Evolutionary conservation across 257 asterid species (phyloP).

Genomic region (Penstemon newberryi): DNA sequence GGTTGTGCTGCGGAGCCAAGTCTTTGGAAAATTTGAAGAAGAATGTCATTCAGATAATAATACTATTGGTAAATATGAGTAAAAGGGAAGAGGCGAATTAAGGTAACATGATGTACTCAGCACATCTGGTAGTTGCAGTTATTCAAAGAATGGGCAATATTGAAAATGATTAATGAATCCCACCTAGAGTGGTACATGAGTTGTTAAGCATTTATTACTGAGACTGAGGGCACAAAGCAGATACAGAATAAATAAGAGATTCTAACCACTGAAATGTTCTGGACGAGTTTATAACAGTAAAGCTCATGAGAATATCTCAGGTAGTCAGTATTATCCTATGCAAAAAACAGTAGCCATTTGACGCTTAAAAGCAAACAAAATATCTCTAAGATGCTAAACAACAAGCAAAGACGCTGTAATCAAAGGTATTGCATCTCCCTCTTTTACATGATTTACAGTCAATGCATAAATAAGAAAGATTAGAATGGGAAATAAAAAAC

Average conservation of each 20-base stretch:
- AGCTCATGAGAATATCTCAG: neutral
- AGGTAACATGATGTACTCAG: neutral
- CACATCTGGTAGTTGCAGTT: neutral
- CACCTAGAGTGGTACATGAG: neutral
- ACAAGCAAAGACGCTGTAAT: neutral
- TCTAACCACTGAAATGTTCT: neutral
- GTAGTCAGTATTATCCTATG: no score
- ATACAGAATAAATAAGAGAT: neutral
- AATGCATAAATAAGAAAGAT: no score
- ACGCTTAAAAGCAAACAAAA: neutral
- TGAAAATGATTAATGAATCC: neutral
- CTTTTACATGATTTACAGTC: no score
- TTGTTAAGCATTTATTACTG: no score
- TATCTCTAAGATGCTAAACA: neutral
- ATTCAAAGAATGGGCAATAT: neutral
- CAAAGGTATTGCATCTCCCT: no score
- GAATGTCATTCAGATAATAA: neutral
- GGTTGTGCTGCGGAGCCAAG: conserved; percentile 6
- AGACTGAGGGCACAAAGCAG: neutral
- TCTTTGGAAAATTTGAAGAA: conserved; percentile 1
- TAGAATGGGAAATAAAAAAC: no score
- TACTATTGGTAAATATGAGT: neutral
- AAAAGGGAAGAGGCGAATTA: neutral
- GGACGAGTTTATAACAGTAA: neutral
- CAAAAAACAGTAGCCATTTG: no score